phyloP scores from a whole-genome alignment of 805 yeast genomes.

The Saccharomycopsis olivae region DNA sequence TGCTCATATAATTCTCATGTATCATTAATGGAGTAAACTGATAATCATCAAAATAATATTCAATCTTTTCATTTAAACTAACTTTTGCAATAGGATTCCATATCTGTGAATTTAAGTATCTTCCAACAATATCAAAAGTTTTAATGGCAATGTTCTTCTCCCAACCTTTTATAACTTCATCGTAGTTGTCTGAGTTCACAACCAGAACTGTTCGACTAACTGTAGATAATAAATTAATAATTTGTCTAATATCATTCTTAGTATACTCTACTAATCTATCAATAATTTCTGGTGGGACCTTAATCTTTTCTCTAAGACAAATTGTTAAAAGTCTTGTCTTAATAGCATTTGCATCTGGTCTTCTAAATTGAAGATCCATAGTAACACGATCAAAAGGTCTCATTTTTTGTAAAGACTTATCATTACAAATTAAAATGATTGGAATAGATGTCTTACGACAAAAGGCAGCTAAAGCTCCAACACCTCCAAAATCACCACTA shows the following conservation, averaged over 20 bases:
- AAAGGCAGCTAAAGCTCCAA: slow-evolving; percentile 82
- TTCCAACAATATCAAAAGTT: slow-evolving; percentile 82
- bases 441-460: slow-evolving; percentile 84
- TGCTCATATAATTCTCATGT: slow-evolving; percentile 78
- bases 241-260: slow-evolving; percentile 86
- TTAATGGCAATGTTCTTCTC: slow-evolving; percentile 82
- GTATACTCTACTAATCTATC: slow-evolving; percentile 81
- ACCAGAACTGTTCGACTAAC: slow-evolving; percentile 62
- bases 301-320: slow-evolving; percentile 74
- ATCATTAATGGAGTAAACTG: slow-evolving; percentile 93
- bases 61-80: slow-evolving; percentile 71
- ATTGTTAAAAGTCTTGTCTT: slow-evolving; percentile 82
- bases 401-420: slow-evolving; percentile 87
- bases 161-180: slow-evolving; percentile 59
- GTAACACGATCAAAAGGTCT: slow-evolving; percentile 84
- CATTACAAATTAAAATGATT: slow-evolving; percentile 88
- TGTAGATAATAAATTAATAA: slow-evolving; percentile 79
- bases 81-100: slow-evolving; percentile 43
- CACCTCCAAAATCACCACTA: slow-evolving; percentile 98
- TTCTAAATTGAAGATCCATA: slow-evolving; percentile 70
- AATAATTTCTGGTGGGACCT: slow-evolving; percentile 68
- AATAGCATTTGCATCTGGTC: slow-evolving; percentile 79
- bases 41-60: slow-evolving; percentile 85
- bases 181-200: slow-evolving; percentile 55
- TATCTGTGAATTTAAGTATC: slow-evolving; percentile 49